Evolutionary conservation across 2,329 filamentous ascomycete genomes (phyloP).

Genomic region (Aspergillus tubingensis): DNA sequence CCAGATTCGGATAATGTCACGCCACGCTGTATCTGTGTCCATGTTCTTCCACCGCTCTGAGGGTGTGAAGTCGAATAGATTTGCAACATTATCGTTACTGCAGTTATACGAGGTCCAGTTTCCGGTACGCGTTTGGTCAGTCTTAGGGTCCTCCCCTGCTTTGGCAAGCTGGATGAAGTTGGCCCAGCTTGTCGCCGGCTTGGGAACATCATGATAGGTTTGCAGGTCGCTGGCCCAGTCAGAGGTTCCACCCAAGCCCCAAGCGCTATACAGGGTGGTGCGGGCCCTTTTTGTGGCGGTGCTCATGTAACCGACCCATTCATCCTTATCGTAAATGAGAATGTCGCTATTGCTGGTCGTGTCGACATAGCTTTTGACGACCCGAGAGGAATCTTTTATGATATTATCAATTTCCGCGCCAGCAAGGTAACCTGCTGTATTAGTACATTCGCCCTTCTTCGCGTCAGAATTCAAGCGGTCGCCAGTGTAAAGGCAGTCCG

Average conservation of each 20-base stretch:
- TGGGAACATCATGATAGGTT: not conserved
- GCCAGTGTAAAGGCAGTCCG: conserved; percentile 39
- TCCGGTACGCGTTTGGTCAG: not conserved
- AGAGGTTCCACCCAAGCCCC: not conserved
- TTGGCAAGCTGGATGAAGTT: not conserved
- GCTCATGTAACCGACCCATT: not conserved
- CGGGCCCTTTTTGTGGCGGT: not conserved
- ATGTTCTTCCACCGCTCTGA: not conserved
- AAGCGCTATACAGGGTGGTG: not conserved
- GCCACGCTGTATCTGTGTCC: not conserved
- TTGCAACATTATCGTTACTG: not conserved
- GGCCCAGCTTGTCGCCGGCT: not conserved
- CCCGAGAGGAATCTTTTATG: not conserved
- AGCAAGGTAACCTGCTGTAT: conserved; percentile 42
- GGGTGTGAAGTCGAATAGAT: not conserved
- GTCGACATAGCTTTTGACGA: not conserved
- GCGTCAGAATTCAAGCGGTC: conserved; percentile 30
- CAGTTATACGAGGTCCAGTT: not conserved
- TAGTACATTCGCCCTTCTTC: conserved; percentile 34
- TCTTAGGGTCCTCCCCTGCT: not conserved
- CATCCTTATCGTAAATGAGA: not conserved
- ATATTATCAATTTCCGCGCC: conserved; percentile 41
- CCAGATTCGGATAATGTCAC: not conserved
- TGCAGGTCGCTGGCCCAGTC: not conserved
- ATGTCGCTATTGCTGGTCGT: not conserved